These are phyloP conservation scores for Fusarium sterilihyphosum DNA, from an alignment of 2,329 filamentous ascomycete genomes.

Conservation along the genomic window DNA sequence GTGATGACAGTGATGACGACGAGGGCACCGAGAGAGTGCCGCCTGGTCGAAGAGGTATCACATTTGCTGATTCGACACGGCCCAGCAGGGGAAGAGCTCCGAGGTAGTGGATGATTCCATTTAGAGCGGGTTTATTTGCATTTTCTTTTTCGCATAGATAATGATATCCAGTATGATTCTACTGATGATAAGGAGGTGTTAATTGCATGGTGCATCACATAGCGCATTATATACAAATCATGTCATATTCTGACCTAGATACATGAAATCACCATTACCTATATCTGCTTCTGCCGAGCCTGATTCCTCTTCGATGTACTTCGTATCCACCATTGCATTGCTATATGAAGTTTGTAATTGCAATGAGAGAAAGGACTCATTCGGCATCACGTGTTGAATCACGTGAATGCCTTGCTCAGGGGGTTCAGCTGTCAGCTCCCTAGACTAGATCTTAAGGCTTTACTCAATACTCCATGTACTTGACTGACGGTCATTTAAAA, in stretches of 20 bases:
- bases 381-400: neutral
- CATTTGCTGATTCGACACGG: constrained; percentile 64
- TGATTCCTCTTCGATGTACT: neutral
- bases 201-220: constrained; percentile 22
- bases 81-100: constrained; percentile 30
- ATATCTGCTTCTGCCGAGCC: neutral
- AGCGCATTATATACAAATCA: constrained; percentile 17
- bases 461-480: neutral
- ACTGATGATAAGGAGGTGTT: constrained; percentile 12
- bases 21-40: constrained; percentile 66
- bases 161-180: constrained; percentile 29
- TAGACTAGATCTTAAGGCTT: neutral
- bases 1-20: constrained; percentile 60
- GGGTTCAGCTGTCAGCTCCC: neutral
- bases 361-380: neutral
- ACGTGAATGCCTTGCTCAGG: constrained; percentile 1
- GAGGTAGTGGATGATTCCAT: constrained; percentile 17
- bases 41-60: constrained; percentile 64
- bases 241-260: neutral
- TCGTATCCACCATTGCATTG: neutral
- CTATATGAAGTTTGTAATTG: neutral
- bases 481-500: neutral
- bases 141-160: constrained; percentile 35
- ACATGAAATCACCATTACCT: neutral
- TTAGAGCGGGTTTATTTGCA: constrained; percentile 29